Base-by-base conservation (phyloP, 257 asterid species). In the Nicotiana sylvestris region DNA sequence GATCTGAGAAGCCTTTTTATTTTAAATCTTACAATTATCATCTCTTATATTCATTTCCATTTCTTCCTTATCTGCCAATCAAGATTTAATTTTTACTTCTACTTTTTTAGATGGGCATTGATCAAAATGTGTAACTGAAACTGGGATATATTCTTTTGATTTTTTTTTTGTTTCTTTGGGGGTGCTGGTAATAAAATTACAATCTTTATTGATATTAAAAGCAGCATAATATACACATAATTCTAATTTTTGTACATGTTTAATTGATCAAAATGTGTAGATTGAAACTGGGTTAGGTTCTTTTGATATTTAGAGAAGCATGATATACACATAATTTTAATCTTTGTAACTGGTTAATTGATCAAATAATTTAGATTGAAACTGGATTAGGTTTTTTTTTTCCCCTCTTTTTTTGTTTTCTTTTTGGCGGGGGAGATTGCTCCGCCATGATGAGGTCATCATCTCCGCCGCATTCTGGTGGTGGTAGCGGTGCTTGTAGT, bases 271-370 rank as follows among this genome's bases (percentile, higher is more conserved):
- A 30, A 76, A 29, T 77, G 51, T 77, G 69, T 57, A 18, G 69
- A 78, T 78, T 78, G 82, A 21, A 49, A 78, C 10, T 78, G 81
- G 57, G 27, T 78, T 78, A 9, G 49, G 10, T 57, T 78, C 17
- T 6, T 8, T 77, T 57, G n/a, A 13, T 69, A 30, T 30, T 29
- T 35, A 30, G 76, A 66, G 43, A 66, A 66, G 21, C 6, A 66
- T 66, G 74, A 55, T 12, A 12, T 51, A 51, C 57, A 51, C 16
- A 51, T 12, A 51, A 11, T 51, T 9, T 13, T 51, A 51, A 51
- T 51, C 16, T 55, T 68, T 37, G 10, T 67, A 64, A 10, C 21
- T n/a, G 35, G 66, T 25, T 53, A 25, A 7, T 27, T n/a, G 56
- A 51, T 25, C 49, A 51, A 29, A 76, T 13, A 56, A 32, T 57